phyloP scores from a whole-genome alignment of 1,139 yeast species.

The Saccharomyces hybrid region DNA sequence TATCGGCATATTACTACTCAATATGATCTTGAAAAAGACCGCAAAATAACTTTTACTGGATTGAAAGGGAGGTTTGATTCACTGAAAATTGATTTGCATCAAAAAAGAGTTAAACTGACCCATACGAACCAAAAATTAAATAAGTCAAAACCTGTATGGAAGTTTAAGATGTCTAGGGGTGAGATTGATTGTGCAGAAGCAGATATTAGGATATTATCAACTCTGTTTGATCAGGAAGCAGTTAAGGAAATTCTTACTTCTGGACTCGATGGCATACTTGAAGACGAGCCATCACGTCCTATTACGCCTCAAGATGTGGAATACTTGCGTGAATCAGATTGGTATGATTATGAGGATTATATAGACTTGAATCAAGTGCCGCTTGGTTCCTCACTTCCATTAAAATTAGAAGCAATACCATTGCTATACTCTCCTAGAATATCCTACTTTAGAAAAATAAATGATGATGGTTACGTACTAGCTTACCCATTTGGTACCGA shows the following conservation, averaged over 20 bases:
- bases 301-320: slow-evolving; percentile 7
- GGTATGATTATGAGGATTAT: slow-evolving; percentile 79
- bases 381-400: slow-evolving; percentile 44
- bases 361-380: slow-evolving; percentile 58
- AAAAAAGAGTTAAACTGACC: slow-evolving; percentile 56
- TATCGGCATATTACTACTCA: slow-evolving; percentile 50
- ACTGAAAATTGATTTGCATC: slow-evolving; percentile 73
- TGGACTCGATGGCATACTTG: not conserved
- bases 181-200: slow-evolving; percentile 65
- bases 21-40: slow-evolving; percentile 37
- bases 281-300: not conserved
- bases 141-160: slow-evolving; percentile 46
- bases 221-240: slow-evolving; percentile 55
- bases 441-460: slow-evolving; percentile 65
- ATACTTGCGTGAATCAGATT: slow-evolving; percentile 38
- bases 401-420: slow-evolving; percentile 50
- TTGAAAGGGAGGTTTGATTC: slow-evolving; percentile 58
- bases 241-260: slow-evolving; percentile 42
- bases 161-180: slow-evolving; percentile 65
- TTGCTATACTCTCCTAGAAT: slow-evolving; percentile 66
- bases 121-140: slow-evolving; percentile 50
- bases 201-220: slow-evolving; percentile 64
- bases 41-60: slow-evolving; percentile 59
- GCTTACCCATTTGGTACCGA: slow-evolving; percentile 64
- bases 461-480: slow-evolving; percentile 44